Conservation (phyloP, 305 asterid genomes). For the Solanum aculeatissimum region DNA sequence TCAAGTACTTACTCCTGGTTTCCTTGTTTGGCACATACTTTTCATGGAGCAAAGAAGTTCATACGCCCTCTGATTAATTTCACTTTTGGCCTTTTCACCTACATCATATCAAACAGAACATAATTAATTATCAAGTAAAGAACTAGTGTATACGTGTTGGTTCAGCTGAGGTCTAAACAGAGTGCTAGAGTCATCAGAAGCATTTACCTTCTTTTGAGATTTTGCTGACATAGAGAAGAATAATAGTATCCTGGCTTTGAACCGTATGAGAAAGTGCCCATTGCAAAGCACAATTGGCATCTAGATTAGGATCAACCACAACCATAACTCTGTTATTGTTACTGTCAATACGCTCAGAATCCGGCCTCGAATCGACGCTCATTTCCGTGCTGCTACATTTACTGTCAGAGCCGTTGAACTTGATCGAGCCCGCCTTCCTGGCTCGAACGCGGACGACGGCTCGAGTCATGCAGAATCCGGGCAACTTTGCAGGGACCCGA, state of each 20-base stretch:
- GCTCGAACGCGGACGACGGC: slow-evolving; percentile 32
- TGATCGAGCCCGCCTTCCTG: slow-evolving; percentile 21
- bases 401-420: slow-evolving; percentile 5
- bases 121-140: slow-evolving; percentile 5
- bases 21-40: slow-evolving; percentile 41
- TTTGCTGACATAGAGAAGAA: slow-evolving; percentile 52
- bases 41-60: slow-evolving; percentile 48
- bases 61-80: slow-evolving; percentile 23
- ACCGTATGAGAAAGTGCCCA: slow-evolving; percentile 84
- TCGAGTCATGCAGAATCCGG: slow-evolving; percentile 29
- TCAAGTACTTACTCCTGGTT: slow-evolving; percentile 50
- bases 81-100: slow-evolving; percentile 1
- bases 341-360: background rate
- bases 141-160: background rate
- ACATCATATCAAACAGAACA: background rate
- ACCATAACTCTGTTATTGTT: slow-evolving; percentile 58
- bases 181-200: background rate
- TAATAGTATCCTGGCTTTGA: slow-evolving; percentile 48
- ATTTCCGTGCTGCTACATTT: slow-evolving; percentile 15
- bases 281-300: slow-evolving; percentile 61
- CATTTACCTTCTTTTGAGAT: slow-evolving; percentile 35
- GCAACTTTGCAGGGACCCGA: slow-evolving; percentile 11
- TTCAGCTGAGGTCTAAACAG: no score
- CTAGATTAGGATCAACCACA: slow-evolving; percentile 50
- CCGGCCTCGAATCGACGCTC: background rate